Percentiles rank a stretch among this genome's conserved stretches.
Conservation (phyloP, 495 filamentous ascomycete genomes). For the Neurospora tetraspora region DNA sequence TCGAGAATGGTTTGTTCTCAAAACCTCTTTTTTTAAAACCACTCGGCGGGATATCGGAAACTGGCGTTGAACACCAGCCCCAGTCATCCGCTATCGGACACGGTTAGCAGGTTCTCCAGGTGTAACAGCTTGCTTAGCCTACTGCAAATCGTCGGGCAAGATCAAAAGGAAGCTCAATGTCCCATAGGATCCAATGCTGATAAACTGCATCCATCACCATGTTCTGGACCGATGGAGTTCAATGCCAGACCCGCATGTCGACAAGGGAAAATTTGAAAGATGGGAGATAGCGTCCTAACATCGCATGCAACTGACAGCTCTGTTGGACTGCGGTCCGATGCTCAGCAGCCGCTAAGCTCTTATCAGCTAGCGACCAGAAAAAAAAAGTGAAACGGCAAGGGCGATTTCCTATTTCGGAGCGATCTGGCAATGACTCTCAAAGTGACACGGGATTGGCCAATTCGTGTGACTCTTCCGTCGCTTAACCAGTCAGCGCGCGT, state of each 20-base stretch:
- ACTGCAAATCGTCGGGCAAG: background rate
- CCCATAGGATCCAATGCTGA: background rate
- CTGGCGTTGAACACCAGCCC: background rate
- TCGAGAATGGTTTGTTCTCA: background rate
- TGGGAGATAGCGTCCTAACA: background rate
- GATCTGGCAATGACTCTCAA: background rate
- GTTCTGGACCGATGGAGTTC: background rate
- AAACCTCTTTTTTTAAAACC: background rate
- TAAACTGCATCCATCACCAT: background rate
- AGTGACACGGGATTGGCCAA: background rate
- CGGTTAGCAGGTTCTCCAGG: background rate
- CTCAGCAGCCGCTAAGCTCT: background rate
- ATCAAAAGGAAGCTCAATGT: background rate
- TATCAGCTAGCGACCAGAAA: background rate
- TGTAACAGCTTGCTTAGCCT: background rate
- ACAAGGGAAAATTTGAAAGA: background rate
- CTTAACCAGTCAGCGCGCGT: background rate
- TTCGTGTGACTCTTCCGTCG: background rate
- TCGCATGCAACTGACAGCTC: background rate
- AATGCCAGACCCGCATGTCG: background rate
- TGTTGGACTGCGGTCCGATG: background rate
- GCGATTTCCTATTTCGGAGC: background rate
- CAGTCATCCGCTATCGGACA: background rate
- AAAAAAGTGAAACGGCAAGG: background rate
- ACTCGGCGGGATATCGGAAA: background rate